Base-by-base conservation (phyloP, 805 yeast species). In the Kodamaea jinghongensis region DNA sequence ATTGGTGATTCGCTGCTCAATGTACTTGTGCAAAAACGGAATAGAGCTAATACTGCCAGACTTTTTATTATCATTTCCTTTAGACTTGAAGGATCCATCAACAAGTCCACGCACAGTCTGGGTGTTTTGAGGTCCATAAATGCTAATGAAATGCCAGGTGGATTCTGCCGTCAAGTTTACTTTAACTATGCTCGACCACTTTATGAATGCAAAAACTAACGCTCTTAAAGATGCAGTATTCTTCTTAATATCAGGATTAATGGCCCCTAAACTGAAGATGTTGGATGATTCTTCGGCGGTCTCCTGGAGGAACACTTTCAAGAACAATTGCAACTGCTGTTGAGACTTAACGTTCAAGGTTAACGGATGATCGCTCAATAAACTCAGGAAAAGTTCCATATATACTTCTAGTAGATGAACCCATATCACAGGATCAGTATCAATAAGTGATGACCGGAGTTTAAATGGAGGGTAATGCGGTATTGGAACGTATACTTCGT, bases 391-490 rank as follows among this genome's bases (percentile, higher is more conserved):
- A 14, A 78, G 63, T 12, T 54, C 57, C 39, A 83, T 76, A 57
- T 83, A 85, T 3, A 76, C 76, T 48, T 82, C 86, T 12, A 85
- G 59, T 14, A 83, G 60, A 55, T 83, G 88, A 3, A 76, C 83
- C 89, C 91, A 85, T 6, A 85, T 85, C 15, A 85, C 89, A 0
- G 95, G 95, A 54, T 85, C 95, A 45, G 78, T 84, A 53, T 85
- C 93, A 5, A 83, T 81, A 54, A 85, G 64, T n/a, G 87, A 79
- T 0, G 90, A 84, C 26, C 93, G 67, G 17, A 85, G 70, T 45
- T 76, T 75, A 61, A 84, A 83, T 1, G 90, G 89, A 6, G 93
- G 93, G 44, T 78, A 85, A 17, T 76, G 73, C 13, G 85, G 83
- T 6, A 83, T 74, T 2, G 86, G 86, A 3, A 81, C 63, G 32